Conservation (phyloP, 192 early-diverging fungal genomes). For the Chytriomyces sp. region DNA sequence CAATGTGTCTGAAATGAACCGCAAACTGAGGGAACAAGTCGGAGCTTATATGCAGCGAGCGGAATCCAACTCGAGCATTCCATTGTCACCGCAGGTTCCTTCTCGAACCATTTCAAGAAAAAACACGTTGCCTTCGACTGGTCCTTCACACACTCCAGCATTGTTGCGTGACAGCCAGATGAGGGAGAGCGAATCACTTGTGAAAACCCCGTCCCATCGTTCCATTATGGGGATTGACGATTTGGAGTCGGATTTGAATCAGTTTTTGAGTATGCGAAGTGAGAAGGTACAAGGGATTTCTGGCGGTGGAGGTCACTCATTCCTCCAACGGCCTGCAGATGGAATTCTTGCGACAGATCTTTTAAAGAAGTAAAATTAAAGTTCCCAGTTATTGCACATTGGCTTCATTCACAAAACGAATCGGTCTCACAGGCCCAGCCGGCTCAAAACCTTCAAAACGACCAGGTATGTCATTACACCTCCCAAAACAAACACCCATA, state of each 20-base stretch:
- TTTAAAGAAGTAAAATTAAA: not conserved
- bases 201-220: conserved; percentile 6
- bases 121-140: not conserved
- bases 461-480: conserved; percentile 45
- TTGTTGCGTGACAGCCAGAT: not conserved
- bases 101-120: not conserved
- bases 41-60: conserved; percentile 19
- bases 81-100: conserved; percentile 6
- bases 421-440: not conserved
- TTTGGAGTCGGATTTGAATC: conserved; percentile 18
- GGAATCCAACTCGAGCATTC: not conserved
- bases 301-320: not conserved
- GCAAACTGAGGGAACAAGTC: conserved; percentile 29
- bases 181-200: not conserved
- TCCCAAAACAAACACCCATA: conserved; percentile 38
- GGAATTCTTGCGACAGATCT: conserved; percentile 2
- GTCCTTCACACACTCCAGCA: not conserved
- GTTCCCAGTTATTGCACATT: not conserved
- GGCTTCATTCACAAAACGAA: not conserved
- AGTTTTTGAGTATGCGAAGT: not conserved
- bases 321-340: conserved; percentile 9
- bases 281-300: not conserved
- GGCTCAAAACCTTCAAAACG: conserved; percentile 38
- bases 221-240: conserved; percentile 27
- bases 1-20: conserved; percentile 34